Percentiles rank a stretch among this genome's conserved stretches.
Evolutionary conservation across 1,284 basidiomycete genomes (phyloP).

Genomic region (Boletus nobilissimus): DNA sequence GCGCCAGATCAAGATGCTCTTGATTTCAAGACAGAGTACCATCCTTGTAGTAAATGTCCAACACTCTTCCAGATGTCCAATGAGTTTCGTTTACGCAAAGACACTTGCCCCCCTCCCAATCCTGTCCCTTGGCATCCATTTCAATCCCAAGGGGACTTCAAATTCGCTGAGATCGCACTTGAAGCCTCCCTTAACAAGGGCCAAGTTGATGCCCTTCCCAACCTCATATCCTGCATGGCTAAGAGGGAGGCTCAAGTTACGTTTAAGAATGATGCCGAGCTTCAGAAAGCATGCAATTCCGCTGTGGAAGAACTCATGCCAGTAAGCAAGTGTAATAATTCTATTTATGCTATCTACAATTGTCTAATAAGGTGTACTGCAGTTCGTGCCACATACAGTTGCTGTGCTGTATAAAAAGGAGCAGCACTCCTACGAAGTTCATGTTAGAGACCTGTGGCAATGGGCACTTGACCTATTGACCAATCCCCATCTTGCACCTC

Average conservation of each 20-base stretch:
- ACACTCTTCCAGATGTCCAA: not conserved
- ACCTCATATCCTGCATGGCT: conserved; percentile 1
- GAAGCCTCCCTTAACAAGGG: conserved; percentile 11
- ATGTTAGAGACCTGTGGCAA: conserved; percentile 34
- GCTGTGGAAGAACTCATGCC: not conserved
- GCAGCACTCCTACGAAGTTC: not conserved
- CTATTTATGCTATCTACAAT: not conserved
- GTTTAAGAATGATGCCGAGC: conserved; percentile 9
- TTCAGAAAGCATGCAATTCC: conserved; percentile 13
- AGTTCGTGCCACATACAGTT: not conserved
- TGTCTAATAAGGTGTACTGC: not conserved
- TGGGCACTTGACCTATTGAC: conserved; percentile 40
- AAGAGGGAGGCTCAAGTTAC: not conserved
- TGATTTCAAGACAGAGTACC: not conserved
- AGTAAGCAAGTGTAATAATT: not conserved
- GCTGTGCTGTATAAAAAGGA: conserved; percentile 11
- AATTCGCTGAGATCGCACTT: conserved; percentile 14
- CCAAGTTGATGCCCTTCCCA: conserved; percentile 15
- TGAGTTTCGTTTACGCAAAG: not conserved
- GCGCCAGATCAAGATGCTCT: not conserved
- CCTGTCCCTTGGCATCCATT: conserved; percentile 14
- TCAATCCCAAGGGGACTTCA: conserved; percentile 2
- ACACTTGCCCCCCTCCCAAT: not conserved
- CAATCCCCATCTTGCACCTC: conserved; percentile 33
- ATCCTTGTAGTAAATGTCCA: not conserved